Evolutionary conservation across 108 stramenopile genomes (phyloP).

Genomic region (Discostella stelligeroides): DNA sequence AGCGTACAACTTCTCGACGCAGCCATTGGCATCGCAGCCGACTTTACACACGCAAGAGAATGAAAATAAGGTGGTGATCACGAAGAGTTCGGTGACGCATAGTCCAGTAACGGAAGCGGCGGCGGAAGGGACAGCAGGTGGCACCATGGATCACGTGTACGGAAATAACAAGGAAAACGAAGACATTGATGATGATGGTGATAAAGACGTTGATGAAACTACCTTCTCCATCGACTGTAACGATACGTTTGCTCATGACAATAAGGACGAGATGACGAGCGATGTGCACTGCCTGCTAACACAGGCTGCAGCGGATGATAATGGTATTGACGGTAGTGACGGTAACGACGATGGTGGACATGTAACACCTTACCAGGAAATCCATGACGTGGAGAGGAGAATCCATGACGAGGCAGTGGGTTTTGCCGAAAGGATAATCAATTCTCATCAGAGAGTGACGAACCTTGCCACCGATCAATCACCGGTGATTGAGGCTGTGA

Average conservation of each 20-base stretch:
- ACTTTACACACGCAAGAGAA: neutral
- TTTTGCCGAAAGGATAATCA: neutral
- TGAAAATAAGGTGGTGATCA: neutral
- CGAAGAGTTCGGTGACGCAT: neutral
- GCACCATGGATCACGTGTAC: no score
- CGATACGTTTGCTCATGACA: neutral
- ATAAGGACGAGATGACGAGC: neutral
- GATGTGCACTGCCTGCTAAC: neutral
- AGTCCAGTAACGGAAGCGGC: no score
- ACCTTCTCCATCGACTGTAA: no score
- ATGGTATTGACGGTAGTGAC: neutral
- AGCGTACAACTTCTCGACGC: no score
- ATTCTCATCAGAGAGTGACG: neutral
- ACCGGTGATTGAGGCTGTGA: neutral
- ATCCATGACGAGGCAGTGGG: neutral
- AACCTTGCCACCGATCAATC: neutral
- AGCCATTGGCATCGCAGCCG: no score
- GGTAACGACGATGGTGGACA: neutral
- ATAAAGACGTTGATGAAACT: neutral
- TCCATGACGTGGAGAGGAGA: neutral
- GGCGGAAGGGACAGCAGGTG: no score
- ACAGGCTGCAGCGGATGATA: conserved; percentile 1
- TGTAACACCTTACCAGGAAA: neutral
- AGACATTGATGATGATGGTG: neutral
- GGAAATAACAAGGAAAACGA: neutral